Conservation (phyloP, 2,329 filamentous ascomycete genomes). For the Alternaria infectoria region DNA sequence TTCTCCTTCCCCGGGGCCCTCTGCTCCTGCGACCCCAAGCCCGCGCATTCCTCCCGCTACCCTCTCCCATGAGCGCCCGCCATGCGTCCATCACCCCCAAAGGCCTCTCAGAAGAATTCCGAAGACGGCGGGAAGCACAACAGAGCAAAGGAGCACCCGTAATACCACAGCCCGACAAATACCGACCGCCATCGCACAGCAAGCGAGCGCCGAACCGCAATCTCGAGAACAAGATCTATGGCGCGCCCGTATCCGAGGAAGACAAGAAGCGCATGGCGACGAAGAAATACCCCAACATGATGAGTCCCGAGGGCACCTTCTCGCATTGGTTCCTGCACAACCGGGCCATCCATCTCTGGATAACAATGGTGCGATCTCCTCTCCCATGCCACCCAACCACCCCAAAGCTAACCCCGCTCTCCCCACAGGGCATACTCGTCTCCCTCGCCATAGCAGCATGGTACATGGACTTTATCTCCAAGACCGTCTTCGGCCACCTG, state of each 20-base stretch:
- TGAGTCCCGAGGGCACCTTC: constrained; percentile 82
- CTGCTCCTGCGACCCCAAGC: constrained; percentile 31
- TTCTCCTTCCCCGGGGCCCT: constrained; percentile 39
- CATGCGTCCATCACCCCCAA: constrained; percentile 41
- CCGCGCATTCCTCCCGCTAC: constrained; percentile 23
- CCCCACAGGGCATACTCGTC: constrained; percentile 67
- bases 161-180: constrained; percentile 84
- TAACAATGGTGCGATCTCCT: constrained; percentile 71
- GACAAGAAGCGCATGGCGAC: constrained; percentile 70
- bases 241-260: constrained; percentile 70
- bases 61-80: constrained; percentile 27
- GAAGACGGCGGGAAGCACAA: constrained; percentile 31
- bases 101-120: constrained; percentile 41
- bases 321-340: constrained; percentile 85
- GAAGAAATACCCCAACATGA: constrained; percentile 85
- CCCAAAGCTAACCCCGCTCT: constrained; percentile 2
- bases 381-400: background rate
- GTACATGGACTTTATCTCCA: constrained; percentile 77
- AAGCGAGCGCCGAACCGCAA: constrained; percentile 66
- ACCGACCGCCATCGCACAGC: constrained; percentile 90
- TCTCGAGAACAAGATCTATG: constrained; percentile 71
- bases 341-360: constrained; percentile 76
- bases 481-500: constrained; percentile 80
- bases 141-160: constrained; percentile 55
- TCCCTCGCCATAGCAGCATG: constrained; percentile 75